Conservation (phyloP, 169 alveolate species). For the Eimeria acervulina region DNA sequence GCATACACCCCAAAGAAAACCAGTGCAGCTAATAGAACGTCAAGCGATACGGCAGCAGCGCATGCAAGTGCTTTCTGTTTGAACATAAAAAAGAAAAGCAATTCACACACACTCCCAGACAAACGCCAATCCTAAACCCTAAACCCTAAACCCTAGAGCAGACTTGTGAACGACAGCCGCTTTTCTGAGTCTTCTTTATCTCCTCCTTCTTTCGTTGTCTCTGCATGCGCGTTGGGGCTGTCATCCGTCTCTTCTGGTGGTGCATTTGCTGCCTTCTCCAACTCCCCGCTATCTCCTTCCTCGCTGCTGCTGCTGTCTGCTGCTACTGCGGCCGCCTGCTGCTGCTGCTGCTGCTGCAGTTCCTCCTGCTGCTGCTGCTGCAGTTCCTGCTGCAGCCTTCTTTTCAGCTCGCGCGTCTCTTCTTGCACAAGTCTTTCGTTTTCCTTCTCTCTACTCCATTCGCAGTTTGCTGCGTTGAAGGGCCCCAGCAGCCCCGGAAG, state of each 20-base stretch:
- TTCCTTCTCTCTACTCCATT: slow-evolving; percentile 24
- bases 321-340: neutral
- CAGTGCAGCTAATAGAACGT: too few species aligned
- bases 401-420: neutral
- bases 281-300: neutral
- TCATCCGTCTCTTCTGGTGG: neutral
- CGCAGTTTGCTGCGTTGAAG: slow-evolving; percentile 15
- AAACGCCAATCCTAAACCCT: too few species aligned
- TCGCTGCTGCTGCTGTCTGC: slow-evolving; percentile 19
- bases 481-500: slow-evolving; percentile 46
- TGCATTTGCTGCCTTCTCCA: slow-evolving; percentile 10
- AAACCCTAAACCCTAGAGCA: too few species aligned
- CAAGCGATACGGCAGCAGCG: too few species aligned
- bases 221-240: neutral
- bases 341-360: slow-evolving; percentile 13
- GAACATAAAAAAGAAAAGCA: too few species aligned
- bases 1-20: too few species aligned
- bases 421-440: neutral
- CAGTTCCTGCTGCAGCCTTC: neutral
- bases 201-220: neutral
- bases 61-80: too few species aligned
- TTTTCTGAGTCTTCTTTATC: neutral
- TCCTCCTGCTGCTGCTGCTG: slow-evolving; percentile 42
- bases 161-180: neutral
- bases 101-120: too few species aligned